Evolutionary conservation across 805 yeast genomes (phyloP).

Genomic region (Hemisphaericaspora nanyangensis): DNA sequence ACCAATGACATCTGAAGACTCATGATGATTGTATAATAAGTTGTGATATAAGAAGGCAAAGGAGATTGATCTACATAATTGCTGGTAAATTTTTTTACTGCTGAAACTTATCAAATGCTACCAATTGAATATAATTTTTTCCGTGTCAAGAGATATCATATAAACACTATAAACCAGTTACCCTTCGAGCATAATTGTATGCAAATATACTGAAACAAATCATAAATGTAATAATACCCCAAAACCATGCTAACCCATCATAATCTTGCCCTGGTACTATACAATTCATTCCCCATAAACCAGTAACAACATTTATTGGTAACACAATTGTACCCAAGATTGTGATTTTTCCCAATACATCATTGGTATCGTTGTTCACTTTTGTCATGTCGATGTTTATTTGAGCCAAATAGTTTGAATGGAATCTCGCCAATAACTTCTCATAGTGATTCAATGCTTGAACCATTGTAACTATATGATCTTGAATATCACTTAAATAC

Average conservation of each 20-base stretch:
- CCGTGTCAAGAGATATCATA: too few species aligned
- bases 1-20: slow-evolving; percentile 43
- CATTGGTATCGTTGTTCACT: slow-evolving; percentile 95
- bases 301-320: slow-evolving; percentile 93
- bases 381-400: slow-evolving; percentile 96
- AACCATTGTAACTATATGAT: slow-evolving; percentile 96
- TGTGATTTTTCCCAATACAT: slow-evolving; percentile 89
- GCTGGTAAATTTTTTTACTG: too few species aligned
- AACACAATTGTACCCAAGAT: slow-evolving; percentile 91
- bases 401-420: slow-evolving; percentile 93
- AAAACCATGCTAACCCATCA: slow-evolving; percentile 40
- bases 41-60: background rate
- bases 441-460: slow-evolving; percentile 93
- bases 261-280: slow-evolving; percentile 85
- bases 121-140: too few species aligned
- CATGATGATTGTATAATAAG: slow-evolving; percentile 21
- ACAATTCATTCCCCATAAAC: slow-evolving; percentile 99
- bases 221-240: slow-evolving; percentile 33
- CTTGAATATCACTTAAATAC: slow-evolving; percentile 96
- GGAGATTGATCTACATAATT: too few species aligned
- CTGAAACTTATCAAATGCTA: too few species aligned
- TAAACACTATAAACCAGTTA: slow-evolving; percentile 30
- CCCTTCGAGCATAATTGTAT: slow-evolving; percentile 37
- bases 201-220: slow-evolving; percentile 32
- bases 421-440: slow-evolving; percentile 89